Conservation (phyloP, 352 stramenopile species). For the Pythium pectinolyticum region DNA sequence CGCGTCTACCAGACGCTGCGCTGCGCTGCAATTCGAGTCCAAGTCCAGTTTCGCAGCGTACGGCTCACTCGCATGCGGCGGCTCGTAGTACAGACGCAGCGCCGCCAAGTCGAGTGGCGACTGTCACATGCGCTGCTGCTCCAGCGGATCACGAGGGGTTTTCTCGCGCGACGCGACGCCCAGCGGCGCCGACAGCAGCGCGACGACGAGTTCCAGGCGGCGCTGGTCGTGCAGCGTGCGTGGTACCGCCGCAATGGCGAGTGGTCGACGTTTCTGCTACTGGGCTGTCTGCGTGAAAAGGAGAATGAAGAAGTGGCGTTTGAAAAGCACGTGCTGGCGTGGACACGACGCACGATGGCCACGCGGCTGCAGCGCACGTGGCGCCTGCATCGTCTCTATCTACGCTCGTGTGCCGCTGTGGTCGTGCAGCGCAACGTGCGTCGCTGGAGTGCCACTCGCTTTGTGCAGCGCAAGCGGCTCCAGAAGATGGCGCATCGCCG, state of each 20-base stretch:
- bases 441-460: constrained; percentile 30
- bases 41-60: constrained; percentile 53
- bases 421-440: constrained; percentile 55
- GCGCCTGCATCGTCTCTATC: constrained; percentile 28
- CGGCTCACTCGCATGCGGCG: constrained; percentile 48
- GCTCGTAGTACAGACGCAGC: constrained; percentile 58
- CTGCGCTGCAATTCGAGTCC: constrained; percentile 48
- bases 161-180: constrained; percentile 42
- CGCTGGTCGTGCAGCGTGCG: constrained; percentile 66
- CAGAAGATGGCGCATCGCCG: constrained; percentile 57
- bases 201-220: constrained; percentile 56
- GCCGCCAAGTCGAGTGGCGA: constrained; percentile 41
- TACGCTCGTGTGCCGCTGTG: constrained; percentile 32
- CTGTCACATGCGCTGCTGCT: constrained; percentile 45
- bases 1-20: constrained; percentile 47
- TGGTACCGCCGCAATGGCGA: constrained; percentile 86
- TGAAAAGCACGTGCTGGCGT: constrained; percentile 39
- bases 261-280: constrained; percentile 79
- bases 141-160: constrained; percentile 60
- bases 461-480: constrained; percentile 34
- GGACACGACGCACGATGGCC: constrained; percentile 45
- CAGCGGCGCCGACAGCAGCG: constrained; percentile 26
- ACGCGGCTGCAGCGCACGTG: constrained; percentile 46
- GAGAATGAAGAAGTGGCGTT: constrained; percentile 65
- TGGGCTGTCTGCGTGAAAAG: constrained; percentile 72